Conservation (phyloP, 176 grass and related monocot species). For the maize (Zea mays) region Zm-B73-REFERENCE-NAM-5.0 NC_050101.1:175338001-175338500, state of each 20-base stretch:
- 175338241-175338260: background rate
- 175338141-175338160: background rate
- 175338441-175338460: constrained; percentile 20
- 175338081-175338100: constrained; percentile 20
- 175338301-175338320: background rate
- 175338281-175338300: background rate
- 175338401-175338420: background rate
- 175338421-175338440: background rate
- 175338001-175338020: constrained; percentile 49
- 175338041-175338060: constrained; percentile 40
- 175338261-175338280: constrained; percentile 5
- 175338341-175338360: background rate
- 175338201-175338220: background rate
- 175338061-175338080: constrained; percentile 50
- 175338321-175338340: background rate
- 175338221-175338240: background rate
- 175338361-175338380: background rate
- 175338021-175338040: constrained; percentile 38
- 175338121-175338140: constrained; percentile 15
- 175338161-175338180: background rate
- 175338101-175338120: constrained; percentile 44
- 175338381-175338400: background rate
- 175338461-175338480: no score
- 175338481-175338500: no score
- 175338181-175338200: background rate